Evolutionary conservation across 345 rosid genomes (phyloP).

Genomic region (Acer yangbiense): DNA sequence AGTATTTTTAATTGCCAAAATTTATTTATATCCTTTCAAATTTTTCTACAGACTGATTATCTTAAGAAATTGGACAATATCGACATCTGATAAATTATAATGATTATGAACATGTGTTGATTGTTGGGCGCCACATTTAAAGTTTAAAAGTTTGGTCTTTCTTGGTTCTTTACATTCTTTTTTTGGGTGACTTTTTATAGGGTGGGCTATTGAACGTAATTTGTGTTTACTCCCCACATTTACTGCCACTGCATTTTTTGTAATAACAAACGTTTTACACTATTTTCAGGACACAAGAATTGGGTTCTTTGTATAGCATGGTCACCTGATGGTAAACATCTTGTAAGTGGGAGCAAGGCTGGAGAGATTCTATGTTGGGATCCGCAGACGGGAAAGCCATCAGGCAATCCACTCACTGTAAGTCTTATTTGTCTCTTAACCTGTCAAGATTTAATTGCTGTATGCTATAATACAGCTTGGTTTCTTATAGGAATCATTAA

Average conservation of each 20-base stretch:
- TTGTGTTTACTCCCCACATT: neutral
- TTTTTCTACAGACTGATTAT: neutral
- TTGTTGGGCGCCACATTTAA: neutral
- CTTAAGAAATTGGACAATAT: neutral
- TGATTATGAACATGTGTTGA: neutral
- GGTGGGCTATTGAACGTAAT: neutral
- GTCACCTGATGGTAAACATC: conserved; percentile 94
- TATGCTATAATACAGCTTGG: conserved; percentile 2
- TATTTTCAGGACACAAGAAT: conserved; percentile 82
- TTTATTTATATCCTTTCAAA: neutral
- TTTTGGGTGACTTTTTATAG: neutral
- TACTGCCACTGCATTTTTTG: neutral
- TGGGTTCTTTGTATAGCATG: conserved; percentile 96
- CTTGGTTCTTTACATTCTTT: neutral
- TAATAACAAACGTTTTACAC: neutral
- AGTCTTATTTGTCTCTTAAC: neutral
- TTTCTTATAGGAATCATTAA: neutral
- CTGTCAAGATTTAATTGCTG: neutral
- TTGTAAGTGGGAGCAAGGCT: conserved; percentile 87
- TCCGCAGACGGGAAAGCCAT: conserved; percentile 74
- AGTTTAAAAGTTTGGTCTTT: neutral
- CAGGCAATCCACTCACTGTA: conserved; percentile 71
- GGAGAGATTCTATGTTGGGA: conserved; percentile 92
- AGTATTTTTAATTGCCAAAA: neutral
- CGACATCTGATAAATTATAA: conserved; percentile 9